Evolutionary conservation across 257 asterid genomes (phyloP).

Genomic region (Avicennia marina): DNA sequence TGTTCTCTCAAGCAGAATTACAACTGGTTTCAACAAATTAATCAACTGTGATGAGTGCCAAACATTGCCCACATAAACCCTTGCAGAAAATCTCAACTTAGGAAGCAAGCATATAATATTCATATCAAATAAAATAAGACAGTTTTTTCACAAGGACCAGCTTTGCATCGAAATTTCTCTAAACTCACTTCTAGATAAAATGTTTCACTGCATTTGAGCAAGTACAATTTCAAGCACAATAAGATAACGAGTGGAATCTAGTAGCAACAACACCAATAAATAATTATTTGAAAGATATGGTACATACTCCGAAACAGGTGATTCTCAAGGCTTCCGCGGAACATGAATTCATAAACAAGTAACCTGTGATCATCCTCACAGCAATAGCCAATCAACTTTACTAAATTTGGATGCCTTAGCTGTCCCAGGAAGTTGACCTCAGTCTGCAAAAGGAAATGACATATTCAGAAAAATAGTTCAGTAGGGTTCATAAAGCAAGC

Average conservation of each 20-base stretch:
- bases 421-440: conserved; percentile 98
- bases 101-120: conserved; percentile 13
- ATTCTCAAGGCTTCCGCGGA: conserved; percentile 96
- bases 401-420: conserved; percentile 94
- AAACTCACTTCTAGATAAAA: too few relatives aligned
- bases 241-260: background rate
- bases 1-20: background rate
- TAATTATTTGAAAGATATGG: conserved; percentile 28
- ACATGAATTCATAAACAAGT: conserved; percentile 96
- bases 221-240: background rate
- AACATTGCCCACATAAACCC: conserved; percentile 2
- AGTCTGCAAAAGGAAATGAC: conserved; percentile 46
- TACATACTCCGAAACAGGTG: conserved; percentile 94
- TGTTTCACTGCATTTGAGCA: too few relatives aligned
- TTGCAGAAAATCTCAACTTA: too few relatives aligned
- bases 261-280: conserved; percentile 5
- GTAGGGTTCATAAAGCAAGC: background rate
- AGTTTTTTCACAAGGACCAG: conserved; percentile 1
- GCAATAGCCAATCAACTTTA: conserved; percentile 95
- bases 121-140: background rate
- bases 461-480: conserved; percentile 5
- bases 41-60: background rate
- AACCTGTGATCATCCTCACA: conserved; percentile 98
- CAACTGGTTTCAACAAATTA: background rate
- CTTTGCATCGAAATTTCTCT: too few relatives aligned